These are phyloP conservation scores for Azolla pinnata DNA, from an alignment of 75 land plant species.

Conservation along the genomic window DNA sequence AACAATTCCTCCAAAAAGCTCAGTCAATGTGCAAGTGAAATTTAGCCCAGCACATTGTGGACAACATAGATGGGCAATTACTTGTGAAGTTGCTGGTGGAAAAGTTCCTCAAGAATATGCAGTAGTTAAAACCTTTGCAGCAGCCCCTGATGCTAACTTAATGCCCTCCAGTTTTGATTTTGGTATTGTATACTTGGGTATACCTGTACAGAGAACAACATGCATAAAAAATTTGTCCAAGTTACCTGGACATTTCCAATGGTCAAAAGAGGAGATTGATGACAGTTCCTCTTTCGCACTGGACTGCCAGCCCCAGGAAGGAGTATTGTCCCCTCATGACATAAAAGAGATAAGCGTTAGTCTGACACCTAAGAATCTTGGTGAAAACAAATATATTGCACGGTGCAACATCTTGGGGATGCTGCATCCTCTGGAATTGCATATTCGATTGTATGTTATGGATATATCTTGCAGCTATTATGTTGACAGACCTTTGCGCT, in stretches of 20 bases:
- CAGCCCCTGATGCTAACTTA: background rate
- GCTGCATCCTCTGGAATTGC: background rate
- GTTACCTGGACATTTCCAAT: background rate
- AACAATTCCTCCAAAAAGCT: too few relatives aligned
- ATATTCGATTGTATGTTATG: background rate
- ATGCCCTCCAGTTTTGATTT: background rate
- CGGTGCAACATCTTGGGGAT: background rate
- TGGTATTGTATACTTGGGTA: background rate
- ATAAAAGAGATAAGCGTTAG: background rate
- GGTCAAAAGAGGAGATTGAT: background rate
- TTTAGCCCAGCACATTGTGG: background rate
- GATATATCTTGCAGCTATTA: background rate
- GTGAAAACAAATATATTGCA: background rate
- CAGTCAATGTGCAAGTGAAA: background rate
- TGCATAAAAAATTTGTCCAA: background rate
- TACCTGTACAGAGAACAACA: background rate
- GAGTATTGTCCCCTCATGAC: background rate
- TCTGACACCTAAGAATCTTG: background rate
- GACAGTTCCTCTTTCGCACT: background rate
- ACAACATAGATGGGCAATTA: background rate
- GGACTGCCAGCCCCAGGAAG: background rate
- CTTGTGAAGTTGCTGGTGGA: constrained; percentile 6
- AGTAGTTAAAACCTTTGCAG: background rate
- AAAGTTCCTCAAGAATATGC: background rate
- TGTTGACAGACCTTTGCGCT: background rate